Base-by-base conservation (phyloP, 2,329 filamentous ascomycete species). In the Neonectria faginata region DNA sequence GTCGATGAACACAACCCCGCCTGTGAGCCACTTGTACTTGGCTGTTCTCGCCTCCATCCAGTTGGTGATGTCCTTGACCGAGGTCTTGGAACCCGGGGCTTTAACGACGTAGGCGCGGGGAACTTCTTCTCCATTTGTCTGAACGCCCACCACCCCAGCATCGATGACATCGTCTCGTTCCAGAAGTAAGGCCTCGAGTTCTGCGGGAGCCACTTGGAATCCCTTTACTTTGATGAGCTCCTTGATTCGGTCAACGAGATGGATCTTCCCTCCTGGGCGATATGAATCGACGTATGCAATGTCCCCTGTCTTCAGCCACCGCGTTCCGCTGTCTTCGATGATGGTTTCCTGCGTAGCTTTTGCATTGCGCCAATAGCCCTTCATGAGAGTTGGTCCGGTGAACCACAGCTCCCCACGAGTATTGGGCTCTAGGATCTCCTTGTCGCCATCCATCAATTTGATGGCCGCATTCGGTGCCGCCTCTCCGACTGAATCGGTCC, bases 261-360 rank as follows among this genome's bases (percentile, higher is more conserved):
- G 86, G 62, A 84, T 79, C 36, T 81, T 63, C 0, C 62, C 71
- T 1, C 85, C 84, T 0, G 79, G 72, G 56, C 85, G 81, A 68
- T 89, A 86, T 9, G 84, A 83, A 51, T 89, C 82, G 62, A 92
- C 84, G 69, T 87, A 91, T 7, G 87, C 91, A 53, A 94, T 85
- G 68, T 94, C 92, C 0, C 92, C 92, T 0, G 91, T 94, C 74
- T 87, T 89, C 62, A 94, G 75, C 92, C 92, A 94, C 14, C 89
- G 77, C 7, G 79, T 83, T 14, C 84, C 84, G 57, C 83, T 79
- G 0, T 86, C 84, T 7, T 78, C 69, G 11, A 79, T 73, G 0
- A 84, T 70, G 0, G 90, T 89, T 42, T 89, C 86, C 9, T 77
- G 78, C 0, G 92, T 95, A 1, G 91, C 92, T 53, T 88, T 82